Evolutionary conservation across 2,329 filamentous ascomycete genomes (phyloP), one percentile per base, ranked within the genome.

Genomic region (Penicillium glabrum): DNA sequence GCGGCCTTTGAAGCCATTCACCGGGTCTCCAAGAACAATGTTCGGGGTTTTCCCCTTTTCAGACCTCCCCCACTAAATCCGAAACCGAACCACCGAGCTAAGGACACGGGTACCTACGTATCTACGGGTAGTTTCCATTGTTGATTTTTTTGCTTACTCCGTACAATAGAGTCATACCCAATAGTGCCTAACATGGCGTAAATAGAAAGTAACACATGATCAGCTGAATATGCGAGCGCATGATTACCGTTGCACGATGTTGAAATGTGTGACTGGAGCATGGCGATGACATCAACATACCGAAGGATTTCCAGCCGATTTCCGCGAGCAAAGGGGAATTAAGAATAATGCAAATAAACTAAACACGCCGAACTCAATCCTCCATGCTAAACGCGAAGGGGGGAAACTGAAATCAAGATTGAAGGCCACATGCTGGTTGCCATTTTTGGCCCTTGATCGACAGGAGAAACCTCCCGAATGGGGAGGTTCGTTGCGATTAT

Each of bases 381-480:
- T 23, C 39, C 46, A 53, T 27, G 29, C 14, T 24, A 51, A 43
- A 59, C 41, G 37, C 48, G 35, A 58, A 54, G 16, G 46, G 46
- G 21, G 23, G 14, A 24, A 39, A 54, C 26, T 47, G 51, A 46
- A 47, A 47, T 26, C 39, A 48, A 48, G 26, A 21, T 29, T 27
- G n/a, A 39, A 26, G 23, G 27, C 23, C 41, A 39, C 27, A 35
- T 24, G 39, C 26, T 33, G 19, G 13, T 13, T 41, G 39, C 19
- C 52, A 43, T 27, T 50, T 56, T 54, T 31, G 46, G 53, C 43
- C 41, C 46, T 43, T 46, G 63, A 66, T 66, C 63, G 63, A 61
- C 63, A 66, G 63, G 63, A 64, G 63, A 63, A 65, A 21, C 27
- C 24, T 10, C 33, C 41, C 3, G 19, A 19, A 35, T 29, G 21